Conservation (phyloP, 768 basidiomycete genomes). For the Suillus bovinus region DNA sequence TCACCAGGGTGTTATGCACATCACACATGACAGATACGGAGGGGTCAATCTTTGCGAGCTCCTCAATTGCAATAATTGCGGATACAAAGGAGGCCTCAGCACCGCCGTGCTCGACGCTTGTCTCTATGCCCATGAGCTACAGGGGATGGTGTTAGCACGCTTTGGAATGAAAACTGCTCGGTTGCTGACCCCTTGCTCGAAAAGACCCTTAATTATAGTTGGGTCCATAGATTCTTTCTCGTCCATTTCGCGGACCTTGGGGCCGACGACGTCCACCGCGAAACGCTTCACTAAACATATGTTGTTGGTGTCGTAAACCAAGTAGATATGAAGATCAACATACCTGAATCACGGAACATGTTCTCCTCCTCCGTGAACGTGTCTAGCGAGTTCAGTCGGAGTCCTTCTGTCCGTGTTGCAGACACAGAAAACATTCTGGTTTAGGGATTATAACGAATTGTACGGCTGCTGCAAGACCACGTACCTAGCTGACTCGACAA, state of each 20-base stretch:
- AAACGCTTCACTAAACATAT: slow-evolving; percentile 74
- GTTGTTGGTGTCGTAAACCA: slow-evolving; percentile 4
- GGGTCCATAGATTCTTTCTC: slow-evolving; percentile 96
- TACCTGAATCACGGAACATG: slow-evolving; percentile 91
- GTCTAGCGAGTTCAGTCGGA: slow-evolving; percentile 62
- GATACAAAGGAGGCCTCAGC: slow-evolving; percentile 91
- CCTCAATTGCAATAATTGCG: slow-evolving; percentile 95
- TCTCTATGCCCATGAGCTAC: slow-evolving; percentile 98
- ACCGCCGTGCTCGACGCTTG: slow-evolving; percentile 78
- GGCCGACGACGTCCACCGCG: slow-evolving; percentile 84
- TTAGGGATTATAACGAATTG: not conserved
- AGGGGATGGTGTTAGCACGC: slow-evolving; percentile 3
- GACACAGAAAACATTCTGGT: slow-evolving; percentile 29
- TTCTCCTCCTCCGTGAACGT: slow-evolving; percentile 92
- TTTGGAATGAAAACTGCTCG: not conserved
- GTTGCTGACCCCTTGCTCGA: slow-evolving; percentile 85
- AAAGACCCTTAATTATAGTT: slow-evolving; percentile 79
- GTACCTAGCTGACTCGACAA: not conserved
- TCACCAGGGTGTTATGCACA: slow-evolving; percentile 98
- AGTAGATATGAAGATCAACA: slow-evolving; percentile 19
- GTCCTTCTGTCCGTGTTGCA: slow-evolving; percentile 25
- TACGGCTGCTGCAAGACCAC: not conserved
- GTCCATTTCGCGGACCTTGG: slow-evolving; percentile 96
- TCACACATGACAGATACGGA: slow-evolving; percentile 96
- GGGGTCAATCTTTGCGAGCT: slow-evolving; percentile 94